Evolutionary conservation across 495 filamentous ascomycete genomes (phyloP), one percentile per base, ranked within the genome.

Genomic region (Filosporella fistucella): DNA sequence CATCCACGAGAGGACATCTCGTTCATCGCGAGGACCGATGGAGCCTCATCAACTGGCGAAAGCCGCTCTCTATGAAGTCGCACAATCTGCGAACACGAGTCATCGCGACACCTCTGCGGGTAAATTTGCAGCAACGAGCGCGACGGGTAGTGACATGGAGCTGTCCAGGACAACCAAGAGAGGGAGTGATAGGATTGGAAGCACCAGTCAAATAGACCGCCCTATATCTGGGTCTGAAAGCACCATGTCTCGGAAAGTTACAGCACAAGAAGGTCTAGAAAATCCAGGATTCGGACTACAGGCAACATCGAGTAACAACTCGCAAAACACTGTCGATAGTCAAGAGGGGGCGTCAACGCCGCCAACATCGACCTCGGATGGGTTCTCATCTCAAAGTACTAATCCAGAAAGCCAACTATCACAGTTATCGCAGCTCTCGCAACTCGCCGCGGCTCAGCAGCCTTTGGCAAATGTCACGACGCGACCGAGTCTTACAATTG

Each of bases 401-500:
- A 59, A 43, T 21, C 51, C 37, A 17, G 58, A 60, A 17, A 44
- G 49, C 4, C 50, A 45, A 36, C 30, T 58, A 10, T 75, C 69
- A 8, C 74, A 76, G 47, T 56, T 77, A 32, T 59, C 73, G 28
- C 74, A 75, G 51, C 59, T 79, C 2, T 77, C 75, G 13, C 71
- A 76, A 43, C 60, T 76, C 32, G 75, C 75, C 16, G 73, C 75
- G 17, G 63, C 68, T 18, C 74, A 71, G 59, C 63, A 69, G 48
- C 71, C 67, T 41, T 65, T 76, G 48, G 60, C 63, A 67, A 46
- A 47, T 21, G 21, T 34, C 8, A 13, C 35, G n/a, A n/a, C 49
- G 12, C 52, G 52, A 42, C 35, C 48, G 21, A 48, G 14, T 13
- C 20, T 53, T 8, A 11, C 52, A 38, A 32, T 51, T 42, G 24